These are phyloP conservation scores for Lactarius trivialis DNA, from an alignment of 768 basidiomycete species.

Conservation along the genomic window DNA sequence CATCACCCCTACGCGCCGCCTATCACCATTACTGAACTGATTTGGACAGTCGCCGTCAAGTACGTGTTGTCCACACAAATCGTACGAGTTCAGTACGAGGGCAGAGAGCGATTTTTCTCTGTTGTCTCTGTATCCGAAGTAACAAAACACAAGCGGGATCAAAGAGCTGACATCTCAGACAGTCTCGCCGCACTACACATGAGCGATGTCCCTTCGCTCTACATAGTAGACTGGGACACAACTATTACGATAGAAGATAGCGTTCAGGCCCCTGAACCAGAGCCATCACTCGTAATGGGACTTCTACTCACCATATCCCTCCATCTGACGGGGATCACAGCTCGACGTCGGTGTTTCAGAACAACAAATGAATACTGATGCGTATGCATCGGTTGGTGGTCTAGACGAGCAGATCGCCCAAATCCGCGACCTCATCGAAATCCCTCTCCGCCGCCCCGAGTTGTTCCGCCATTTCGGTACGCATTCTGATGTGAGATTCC, in stretches of 20 bases:
- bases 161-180: conserved; percentile 33
- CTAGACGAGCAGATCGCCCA: conserved; percentile 80
- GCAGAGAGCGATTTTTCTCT: conserved; percentile 47
- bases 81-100: conserved; percentile 60
- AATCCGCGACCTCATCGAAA: conserved; percentile 80
- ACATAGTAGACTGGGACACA: conserved; percentile 67
- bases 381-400: conserved; percentile 85
- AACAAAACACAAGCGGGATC: conserved; percentile 20
- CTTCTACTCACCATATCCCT: conserved; percentile 3
- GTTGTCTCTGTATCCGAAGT: conserved; percentile 41
- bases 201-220: conserved; percentile 37
- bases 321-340: conserved; percentile 3
- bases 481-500: conserved; percentile 7
- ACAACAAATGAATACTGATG: conserved; percentile 40
- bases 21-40: neutral
- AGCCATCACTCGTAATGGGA: conserved; percentile 17
- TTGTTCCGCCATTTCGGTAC: conserved; percentile 69
- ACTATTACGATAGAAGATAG: conserved; percentile 37
- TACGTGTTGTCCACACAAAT: conserved; percentile 57
- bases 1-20: conserved; percentile 10
- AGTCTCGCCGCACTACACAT: conserved; percentile 43
- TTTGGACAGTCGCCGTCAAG: conserved; percentile 56
- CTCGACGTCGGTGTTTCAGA: conserved; percentile 36
- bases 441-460: conserved; percentile 77
- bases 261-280: conserved; percentile 27